Evolutionary conservation across 2,329 filamentous ascomycete species (phyloP).

Genomic region (Cryphonectria parasitica): DNA sequence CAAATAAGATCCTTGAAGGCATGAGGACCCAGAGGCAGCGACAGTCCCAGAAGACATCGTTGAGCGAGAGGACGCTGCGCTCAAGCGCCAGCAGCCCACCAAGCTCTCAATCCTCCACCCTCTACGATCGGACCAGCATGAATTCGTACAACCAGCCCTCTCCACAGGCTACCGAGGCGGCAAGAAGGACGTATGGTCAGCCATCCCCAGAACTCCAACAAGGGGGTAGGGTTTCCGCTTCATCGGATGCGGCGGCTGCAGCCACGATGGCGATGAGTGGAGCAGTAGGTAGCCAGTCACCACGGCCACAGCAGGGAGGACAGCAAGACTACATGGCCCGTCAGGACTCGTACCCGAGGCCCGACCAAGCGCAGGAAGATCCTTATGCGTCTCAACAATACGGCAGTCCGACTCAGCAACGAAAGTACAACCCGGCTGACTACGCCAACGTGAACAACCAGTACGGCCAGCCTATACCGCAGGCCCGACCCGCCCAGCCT

Average conservation of each 20-base stretch:
- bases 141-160: slow-evolving; percentile 40
- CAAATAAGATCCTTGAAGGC: slow-evolving; percentile 89
- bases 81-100: slow-evolving; percentile 51
- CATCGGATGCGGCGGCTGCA: slow-evolving; percentile 54
- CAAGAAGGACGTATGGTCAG: slow-evolving; percentile 66
- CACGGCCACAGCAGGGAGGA: slow-evolving; percentile 35
- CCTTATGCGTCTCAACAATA: slow-evolving; percentile 43
- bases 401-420: slow-evolving; percentile 52
- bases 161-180: slow-evolving; percentile 63
- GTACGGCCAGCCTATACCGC: slow-evolving; percentile 47
- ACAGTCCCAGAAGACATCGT: slow-evolving; percentile 59
- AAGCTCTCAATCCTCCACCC: slow-evolving; percentile 36
- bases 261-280: slow-evolving; percentile 65
- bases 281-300: slow-evolving; percentile 43
- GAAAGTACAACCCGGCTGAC: slow-evolving; percentile 77
- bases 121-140: slow-evolving; percentile 29
- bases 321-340: slow-evolving; percentile 42
- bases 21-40: slow-evolving; percentile 75
- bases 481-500: slow-evolving; percentile 36
- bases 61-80: slow-evolving; percentile 71
- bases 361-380: slow-evolving; percentile 42
- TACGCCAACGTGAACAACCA: slow-evolving; percentile 66
- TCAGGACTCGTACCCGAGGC: slow-evolving; percentile 35
- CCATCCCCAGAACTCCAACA: slow-evolving; percentile 52
- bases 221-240: slow-evolving; percentile 57